Percentiles rank a stretch among this genome's conserved stretches.
These are phyloP conservation scores for Blastobotrys muscicola DNA, from an alignment of 805 yeast species.

Conservation along the genomic window DNA sequence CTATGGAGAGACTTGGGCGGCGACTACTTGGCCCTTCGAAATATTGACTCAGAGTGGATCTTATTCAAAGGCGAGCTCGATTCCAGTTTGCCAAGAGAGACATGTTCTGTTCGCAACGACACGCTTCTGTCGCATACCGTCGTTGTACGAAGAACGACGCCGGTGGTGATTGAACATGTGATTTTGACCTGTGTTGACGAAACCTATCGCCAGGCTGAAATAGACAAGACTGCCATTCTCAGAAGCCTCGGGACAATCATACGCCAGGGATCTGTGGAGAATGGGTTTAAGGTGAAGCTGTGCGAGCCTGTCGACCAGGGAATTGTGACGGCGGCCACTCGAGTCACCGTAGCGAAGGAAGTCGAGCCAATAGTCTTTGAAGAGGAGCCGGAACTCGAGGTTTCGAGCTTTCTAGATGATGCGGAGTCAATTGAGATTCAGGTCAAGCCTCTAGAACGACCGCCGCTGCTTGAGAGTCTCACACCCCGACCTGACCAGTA, in stretches of 20 bases:
- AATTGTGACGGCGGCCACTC: slow-evolving; percentile 31
- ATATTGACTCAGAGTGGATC: background rate
- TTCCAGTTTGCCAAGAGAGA: too few species aligned
- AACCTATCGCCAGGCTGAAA: slow-evolving; percentile 29
- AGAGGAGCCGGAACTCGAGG: slow-evolving; percentile 19
- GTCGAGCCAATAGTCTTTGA: background rate
- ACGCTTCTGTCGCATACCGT: slow-evolving; percentile 2
- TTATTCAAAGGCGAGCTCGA: background rate
- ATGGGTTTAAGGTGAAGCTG: slow-evolving; percentile 44
- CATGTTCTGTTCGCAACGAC: too few species aligned
- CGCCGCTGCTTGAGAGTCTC: slow-evolving; percentile 6
- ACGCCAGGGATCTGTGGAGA: slow-evolving; percentile 35
- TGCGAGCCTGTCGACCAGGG: slow-evolving; percentile 78
- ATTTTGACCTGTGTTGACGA: slow-evolving; percentile 39
- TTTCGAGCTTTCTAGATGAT: slow-evolving; percentile 14
- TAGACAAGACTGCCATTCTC: too few species aligned
- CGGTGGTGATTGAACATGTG: slow-evolving; percentile 27
- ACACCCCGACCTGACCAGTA: slow-evolving; percentile 16
- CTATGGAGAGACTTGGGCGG: background rate
- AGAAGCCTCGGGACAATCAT: slow-evolving; percentile 18
- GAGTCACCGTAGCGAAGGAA: slow-evolving; percentile 43
- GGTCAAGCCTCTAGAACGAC: slow-evolving; percentile 2
- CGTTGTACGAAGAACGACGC: slow-evolving; percentile 13
- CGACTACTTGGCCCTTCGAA: background rate
- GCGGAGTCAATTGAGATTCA: slow-evolving; percentile 3